phyloP scores from a whole-genome alignment of 768 basidiomycete species.

The Boletus tylopilopsis region DNA sequence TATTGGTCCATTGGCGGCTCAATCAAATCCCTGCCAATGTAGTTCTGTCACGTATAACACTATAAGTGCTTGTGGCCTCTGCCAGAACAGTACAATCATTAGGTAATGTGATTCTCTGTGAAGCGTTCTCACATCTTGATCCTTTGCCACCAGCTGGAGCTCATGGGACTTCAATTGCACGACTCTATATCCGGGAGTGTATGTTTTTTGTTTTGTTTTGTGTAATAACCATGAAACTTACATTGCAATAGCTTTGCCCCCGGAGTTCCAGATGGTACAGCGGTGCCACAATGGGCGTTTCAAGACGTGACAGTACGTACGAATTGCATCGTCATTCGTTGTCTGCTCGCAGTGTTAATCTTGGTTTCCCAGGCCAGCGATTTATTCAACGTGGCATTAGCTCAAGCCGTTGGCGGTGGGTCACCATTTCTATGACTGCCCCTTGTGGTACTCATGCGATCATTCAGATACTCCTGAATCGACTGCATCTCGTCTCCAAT shows the following conservation, averaged over 20 bases:
- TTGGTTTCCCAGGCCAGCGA: slow-evolving; percentile 28
- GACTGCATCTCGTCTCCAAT: slow-evolving; percentile 33
- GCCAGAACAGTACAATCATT: slow-evolving; percentile 44
- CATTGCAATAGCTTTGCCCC: slow-evolving; percentile 39
- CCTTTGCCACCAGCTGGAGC: slow-evolving; percentile 41
- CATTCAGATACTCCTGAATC: slow-evolving; percentile 42
- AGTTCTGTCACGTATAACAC: slow-evolving; percentile 54
- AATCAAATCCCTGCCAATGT: slow-evolving; percentile 43
- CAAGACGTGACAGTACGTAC: slow-evolving; percentile 45
- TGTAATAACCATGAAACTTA: neutral
- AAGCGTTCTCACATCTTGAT: neutral
- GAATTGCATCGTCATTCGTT: neutral
- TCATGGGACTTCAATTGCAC: slow-evolving; percentile 49
- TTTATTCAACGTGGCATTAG: slow-evolving; percentile 39
- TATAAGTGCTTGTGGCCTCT: slow-evolving; percentile 55
- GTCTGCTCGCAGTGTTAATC: slow-evolving; percentile 2
- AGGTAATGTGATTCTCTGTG: slow-evolving; percentile 22
- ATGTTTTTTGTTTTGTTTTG: slow-evolving; percentile 1
- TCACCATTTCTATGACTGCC: neutral
- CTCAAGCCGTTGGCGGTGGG: slow-evolving; percentile 31
- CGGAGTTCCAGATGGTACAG: slow-evolving; percentile 44
- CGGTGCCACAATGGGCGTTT: slow-evolving; percentile 63
- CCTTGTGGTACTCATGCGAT: neutral
- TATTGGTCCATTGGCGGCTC: slow-evolving; percentile 31
- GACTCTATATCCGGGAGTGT: slow-evolving; percentile 29